Evolutionary conservation across 805 yeast genomes (phyloP).

Genomic region (Hanseniaspora osmophila): DNA sequence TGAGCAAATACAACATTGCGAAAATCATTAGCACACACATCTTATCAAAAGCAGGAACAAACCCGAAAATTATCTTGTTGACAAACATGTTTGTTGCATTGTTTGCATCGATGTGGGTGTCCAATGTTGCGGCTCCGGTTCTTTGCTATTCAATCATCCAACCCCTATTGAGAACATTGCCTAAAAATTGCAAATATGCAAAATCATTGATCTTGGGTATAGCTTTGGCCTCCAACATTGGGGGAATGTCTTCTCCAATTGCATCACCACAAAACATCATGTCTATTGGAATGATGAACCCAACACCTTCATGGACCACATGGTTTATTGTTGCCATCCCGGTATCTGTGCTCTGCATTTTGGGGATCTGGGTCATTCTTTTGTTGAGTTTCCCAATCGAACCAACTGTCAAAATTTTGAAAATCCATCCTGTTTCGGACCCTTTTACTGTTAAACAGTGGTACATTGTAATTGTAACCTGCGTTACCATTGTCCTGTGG

Average conservation of each 20-base stretch:
- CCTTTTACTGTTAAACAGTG: constrained; percentile 59
- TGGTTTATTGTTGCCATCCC: constrained; percentile 90
- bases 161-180: constrained; percentile 73
- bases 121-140: constrained; percentile 95
- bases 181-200: constrained; percentile 62
- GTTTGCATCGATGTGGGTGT: constrained; percentile 86
- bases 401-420: constrained; percentile 34
- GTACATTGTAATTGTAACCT: constrained; percentile 55
- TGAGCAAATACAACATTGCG: constrained; percentile 83
- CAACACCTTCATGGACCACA: constrained; percentile 75
- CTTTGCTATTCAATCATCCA: constrained; percentile 82
- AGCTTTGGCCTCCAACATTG: constrained; percentile 84
- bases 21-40: constrained; percentile 72
- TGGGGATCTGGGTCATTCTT: constrained; percentile 62
- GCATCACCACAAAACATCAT: constrained; percentile 94
- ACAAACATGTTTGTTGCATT: constrained; percentile 79
- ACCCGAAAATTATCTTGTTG: constrained; percentile 62
- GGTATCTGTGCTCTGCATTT: constrained; percentile 46
- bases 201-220: constrained; percentile 80
- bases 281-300: constrained; percentile 77
- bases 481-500: constrained; percentile 73
- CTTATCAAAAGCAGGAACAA: constrained; percentile 70
- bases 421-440: constrained; percentile 41
- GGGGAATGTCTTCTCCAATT: constrained; percentile 96
- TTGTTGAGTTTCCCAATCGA: constrained; percentile 48